Percentiles rank a stretch among this genome's conserved stretches.
Evolutionary conservation across 495 filamentous ascomycete species (phyloP).

Genomic region (Aspergillus ostianus): DNA sequence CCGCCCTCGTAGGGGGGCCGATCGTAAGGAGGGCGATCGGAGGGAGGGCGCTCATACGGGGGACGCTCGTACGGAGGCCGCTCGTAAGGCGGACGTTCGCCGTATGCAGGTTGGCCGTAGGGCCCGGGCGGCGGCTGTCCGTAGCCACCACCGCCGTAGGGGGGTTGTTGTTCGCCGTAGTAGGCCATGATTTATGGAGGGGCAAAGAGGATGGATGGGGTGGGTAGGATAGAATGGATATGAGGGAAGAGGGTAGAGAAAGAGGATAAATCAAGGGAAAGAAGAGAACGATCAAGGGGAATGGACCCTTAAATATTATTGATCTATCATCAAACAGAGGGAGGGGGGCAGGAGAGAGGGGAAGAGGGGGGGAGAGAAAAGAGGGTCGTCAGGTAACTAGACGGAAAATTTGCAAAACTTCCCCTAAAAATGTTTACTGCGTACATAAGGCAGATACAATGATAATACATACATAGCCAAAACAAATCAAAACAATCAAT

Average conservation of each 20-base stretch:
- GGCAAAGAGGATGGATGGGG: background rate
- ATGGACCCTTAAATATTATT: conserved; percentile 13
- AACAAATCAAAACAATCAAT: background rate
- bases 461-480: background rate
- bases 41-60: conserved; percentile 16
- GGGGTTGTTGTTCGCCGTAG: conserved; percentile 13
- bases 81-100: conserved; percentile 20
- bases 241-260: conserved; percentile 7
- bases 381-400: background rate
- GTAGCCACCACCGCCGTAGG: conserved; percentile 24
- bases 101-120: conserved; percentile 23
- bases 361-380: background rate
- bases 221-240: conserved; percentile 8
- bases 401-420: background rate
- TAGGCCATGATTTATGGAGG: conserved; percentile 14
- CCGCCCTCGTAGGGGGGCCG: conserved; percentile 19
- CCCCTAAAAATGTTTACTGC: background rate
- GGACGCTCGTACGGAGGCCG: conserved; percentile 13
- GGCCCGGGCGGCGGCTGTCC: conserved; percentile 10
- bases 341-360: background rate
- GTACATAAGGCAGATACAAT: background rate
- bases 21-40: conserved; percentile 18
- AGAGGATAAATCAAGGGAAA: conserved; percentile 4
- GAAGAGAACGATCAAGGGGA: background rate
- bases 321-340: background rate